Evolutionary conservation across 225 moss, liverwort and hornwort species (phyloP), one percentile per base, ranked within the genome.

Genomic region (Thuidium tamariscinum): DNA sequence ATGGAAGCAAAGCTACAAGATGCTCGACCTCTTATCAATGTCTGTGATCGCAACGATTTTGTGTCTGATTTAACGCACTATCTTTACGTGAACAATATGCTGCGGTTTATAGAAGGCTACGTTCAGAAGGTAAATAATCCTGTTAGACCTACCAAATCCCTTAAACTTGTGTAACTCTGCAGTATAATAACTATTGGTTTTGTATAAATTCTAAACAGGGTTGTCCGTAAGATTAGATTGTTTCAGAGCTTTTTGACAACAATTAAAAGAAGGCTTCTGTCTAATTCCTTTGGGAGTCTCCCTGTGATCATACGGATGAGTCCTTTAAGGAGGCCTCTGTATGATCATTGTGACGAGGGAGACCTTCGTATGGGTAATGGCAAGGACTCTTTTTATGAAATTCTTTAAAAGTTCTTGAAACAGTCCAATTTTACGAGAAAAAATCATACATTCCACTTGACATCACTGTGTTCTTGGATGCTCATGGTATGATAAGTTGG

Each of bases 1-100:
- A 97, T 97, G 97, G 96, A 96, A 87, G 94, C 92, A 39, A 96
- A 96, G 82, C 92, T 97, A 34, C 96, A 95, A 83, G 97, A 97
- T 85, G 97, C 97, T 61, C 94, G 97, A 29, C 94, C 96, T 32
- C 89, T 97, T 36, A 95, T 97, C 86, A 97, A 96, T 86, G 96
- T 97, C 79, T 97, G 97, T 84, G 96, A 97, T 78, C 96, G 95
- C 48, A 89, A 95, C 87, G 95, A 93, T 54, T 96, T 96, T 77
- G 96, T 98, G 52, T 91, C 95, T 49, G 96, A 95, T 92, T 88
- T 98, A n/a, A 94, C 93, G 7, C 95, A 97, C 80, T 95, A 95
- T 75, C 90, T 96, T 77, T 97, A 98, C 78, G 85, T 94, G 27
- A 98, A 96, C 94, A 96, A 98, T 60, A 98, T 98, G 96, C 92